phyloP scores from a whole-genome alignment of 345 rosid species.

The Atalantia buxifolia region DNA sequence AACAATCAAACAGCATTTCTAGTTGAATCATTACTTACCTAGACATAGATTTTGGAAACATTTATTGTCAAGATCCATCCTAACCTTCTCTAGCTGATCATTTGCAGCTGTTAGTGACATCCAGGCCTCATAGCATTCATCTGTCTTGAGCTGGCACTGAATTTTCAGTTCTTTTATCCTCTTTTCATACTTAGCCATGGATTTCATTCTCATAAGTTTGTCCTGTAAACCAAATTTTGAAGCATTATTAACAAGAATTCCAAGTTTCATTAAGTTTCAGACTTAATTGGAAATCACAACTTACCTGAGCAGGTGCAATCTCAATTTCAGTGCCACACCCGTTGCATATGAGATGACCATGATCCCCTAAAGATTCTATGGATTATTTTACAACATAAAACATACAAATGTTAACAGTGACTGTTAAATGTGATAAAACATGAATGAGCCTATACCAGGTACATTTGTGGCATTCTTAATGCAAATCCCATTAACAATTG shows the following conservation, averaged over 20 bases:
- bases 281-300: neutral
- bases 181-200: conserved; percentile 37
- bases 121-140: conserved; percentile 60
- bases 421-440: neutral
- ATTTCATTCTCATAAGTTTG: conserved; percentile 32
- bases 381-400: conserved; percentile 6
- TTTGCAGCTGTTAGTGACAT: conserved; percentile 46
- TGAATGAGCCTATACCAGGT: conserved; percentile 13
- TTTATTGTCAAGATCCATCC: conserved; percentile 45
- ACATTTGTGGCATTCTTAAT: conserved; percentile 32
- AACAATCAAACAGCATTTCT: neutral
- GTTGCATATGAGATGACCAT: conserved; percentile 31
- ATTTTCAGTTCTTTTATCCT: conserved; percentile 36
- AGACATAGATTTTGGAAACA: conserved; percentile 29
- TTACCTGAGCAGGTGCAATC: conserved; percentile 40
- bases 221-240: conserved; percentile 29
- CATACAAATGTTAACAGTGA: neutral
- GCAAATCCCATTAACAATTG: conserved; percentile 40
- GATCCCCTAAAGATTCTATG: conserved; percentile 8
- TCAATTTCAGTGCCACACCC: conserved; percentile 36
- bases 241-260: neutral
- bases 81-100: conserved; percentile 38
- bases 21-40: conserved; percentile 23
- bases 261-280: conserved; percentile 2
- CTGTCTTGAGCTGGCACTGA: conserved; percentile 37